Base-by-base conservation (phyloP, 192 early-diverging fungal genomes). In the Coemansia sp. region DNA sequence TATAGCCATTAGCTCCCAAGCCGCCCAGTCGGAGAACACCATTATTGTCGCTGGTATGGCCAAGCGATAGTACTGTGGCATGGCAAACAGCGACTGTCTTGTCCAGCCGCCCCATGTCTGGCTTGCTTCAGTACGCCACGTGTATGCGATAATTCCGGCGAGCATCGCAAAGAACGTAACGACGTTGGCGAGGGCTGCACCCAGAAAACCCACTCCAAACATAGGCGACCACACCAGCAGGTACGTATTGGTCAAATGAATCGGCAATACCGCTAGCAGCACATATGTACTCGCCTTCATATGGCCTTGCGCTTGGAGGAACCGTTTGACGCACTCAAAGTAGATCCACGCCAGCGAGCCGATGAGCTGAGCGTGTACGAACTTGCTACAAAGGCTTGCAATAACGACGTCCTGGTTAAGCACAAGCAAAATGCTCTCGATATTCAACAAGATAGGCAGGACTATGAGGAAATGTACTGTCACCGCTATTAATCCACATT, bases 281-380 rank as follows among this genome's bases (percentile, higher is more conserved):
- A 96, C 86, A 59, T 84, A 85, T 29, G 94, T 92, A 35, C 84
- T 85, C 0, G 92, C 93, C 27, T 90, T 84, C 97, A 98, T 95
- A 68, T 89, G 89, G 56, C 91, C 95, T 81, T 98, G 96, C 0
- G 90, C 89, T 70, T 96, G 93, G 22, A 97, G 80, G 70, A 86
- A 97, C 61, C 93, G 86, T 68, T 94, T 92, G 52, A 94, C 68
- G 70, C 91, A 92, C 63, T 97, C 95, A 84, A 91, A 91, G 18
- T 86, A 84, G 73, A 97, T 74, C 75, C 84, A 88, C 2, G 94
- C 89, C 20, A 91, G 87, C 34, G 90, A 85, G 1, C 94, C 93
- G 2, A 89, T 73, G 29, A 96, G 69, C 30, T 90, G 80, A 16
- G 83, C 89, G 1, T 84, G 72, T 20, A 92, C 67, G 71, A 89